Evolutionary conservation across 805 yeast genomes (phyloP), one percentile per base, ranked within the genome.

Genomic region (Barnettozyma pratensis): DNA sequence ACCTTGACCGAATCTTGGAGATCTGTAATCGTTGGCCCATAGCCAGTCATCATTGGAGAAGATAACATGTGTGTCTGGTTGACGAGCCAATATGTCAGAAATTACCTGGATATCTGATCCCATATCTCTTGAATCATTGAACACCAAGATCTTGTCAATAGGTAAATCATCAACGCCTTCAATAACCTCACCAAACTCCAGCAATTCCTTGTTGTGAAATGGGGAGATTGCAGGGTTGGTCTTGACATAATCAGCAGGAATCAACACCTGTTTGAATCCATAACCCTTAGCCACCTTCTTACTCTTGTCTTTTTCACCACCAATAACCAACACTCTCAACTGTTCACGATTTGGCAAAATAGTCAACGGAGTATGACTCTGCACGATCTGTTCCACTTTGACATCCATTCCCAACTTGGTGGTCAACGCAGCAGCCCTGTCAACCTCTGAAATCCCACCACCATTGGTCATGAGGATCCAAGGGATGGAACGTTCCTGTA

Each of bases 1-100:
- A 28, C 97, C 97, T 68, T 90, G 96, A 6, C 97, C 97, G 60
- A 88, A 86, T 47, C 97, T 74, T 26, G 96, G 88, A 47, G 83
- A 67, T 12, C 63, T 66, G 64, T 84, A 91, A 58, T 84, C 89
- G 60, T 87, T 90, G 14, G 96, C 87, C 96, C 96, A 91, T 34
- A 85, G 60, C 59, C 87, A 77, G 66, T 91, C 97, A 60, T 85
- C 79, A 66, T 88, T 89, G 39, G 92, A 84, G 66, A 87, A 89
- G 52, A 80, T 77, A 19, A 87, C 82, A 3, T 94, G 96, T 2
- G 85, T 71, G 2, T 79, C 68, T 39, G 88, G 91, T 10, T 65
- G 64, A 19, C 90, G 81, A 52, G 80, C 79, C 46, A 90, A 69
- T 35, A 87, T 59, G 58, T 90, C 97, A 45, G 77, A 63, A 3